Evolutionary conservation across 345 rosid genomes (phyloP), one percentile per base, ranked within the genome.

Genomic region (Isatis tinctoria): DNA sequence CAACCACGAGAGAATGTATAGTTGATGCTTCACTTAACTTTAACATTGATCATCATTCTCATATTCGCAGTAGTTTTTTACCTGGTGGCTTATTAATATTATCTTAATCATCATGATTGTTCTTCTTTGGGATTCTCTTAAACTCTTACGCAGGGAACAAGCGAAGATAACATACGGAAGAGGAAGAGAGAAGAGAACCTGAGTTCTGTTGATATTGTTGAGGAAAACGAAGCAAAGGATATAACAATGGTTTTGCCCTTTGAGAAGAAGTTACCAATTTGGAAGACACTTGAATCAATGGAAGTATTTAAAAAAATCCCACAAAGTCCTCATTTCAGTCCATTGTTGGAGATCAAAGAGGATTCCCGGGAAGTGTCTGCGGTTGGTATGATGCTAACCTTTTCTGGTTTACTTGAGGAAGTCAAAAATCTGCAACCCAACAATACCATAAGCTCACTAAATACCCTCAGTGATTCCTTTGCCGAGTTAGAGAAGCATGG

Each of bases 301-400:
- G 90, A 83, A 45, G 78, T 79, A 22, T 72, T 51, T 8, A 51
- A 72, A 51, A 28, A 2, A 17, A 0, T 28, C 53, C 89, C 92
- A 27, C 97, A 88, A 76, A 80, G 58, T 14, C 92, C 94, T 8
- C 97, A 88, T 74, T 86, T 91, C 70, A 70, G 10, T 14, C 87
- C 92, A 44, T 54, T 91, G 60, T 26, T 63, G 28, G 82, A 78
- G 54, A 85, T 47, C n/a, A 79, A 69, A 70, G 88, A 85, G 72
- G 84, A 74, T 72, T 82, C 73, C 44, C 88, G 89, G 5, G 97
- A 91, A 82, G 85, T 87, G 49, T 64, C 76, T 4, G 92, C 97
- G 32, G 77, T 91, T 70, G 94, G 94, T 51, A 28, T 83, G 53
- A 86, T 86, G 89, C 82, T 82, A 22, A 83, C 83, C 8, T 90